Evolutionary conservation across 495 filamentous ascomycete species (phyloP).

Genomic region (Cercophora newfieldiana): DNA sequence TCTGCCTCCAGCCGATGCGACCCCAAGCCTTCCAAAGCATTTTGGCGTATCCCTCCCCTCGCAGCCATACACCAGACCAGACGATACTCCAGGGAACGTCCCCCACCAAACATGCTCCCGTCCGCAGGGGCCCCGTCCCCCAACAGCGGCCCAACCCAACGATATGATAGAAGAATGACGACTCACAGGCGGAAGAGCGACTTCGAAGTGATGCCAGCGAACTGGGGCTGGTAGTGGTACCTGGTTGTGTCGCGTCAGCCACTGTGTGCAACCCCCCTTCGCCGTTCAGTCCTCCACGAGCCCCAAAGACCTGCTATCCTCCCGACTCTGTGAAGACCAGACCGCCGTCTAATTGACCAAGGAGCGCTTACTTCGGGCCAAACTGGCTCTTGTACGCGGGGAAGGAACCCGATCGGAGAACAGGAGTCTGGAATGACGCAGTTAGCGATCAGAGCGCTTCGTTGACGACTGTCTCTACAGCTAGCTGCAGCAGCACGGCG

Average conservation of each 20-base stretch:
- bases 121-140: background rate
- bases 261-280: background rate
- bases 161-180: background rate
- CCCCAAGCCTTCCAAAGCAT: background rate
- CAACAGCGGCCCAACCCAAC: background rate
- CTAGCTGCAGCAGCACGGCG: background rate
- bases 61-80: background rate
- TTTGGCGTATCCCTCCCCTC: background rate
- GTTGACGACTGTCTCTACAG: background rate
- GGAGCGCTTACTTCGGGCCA: constrained; percentile 52
- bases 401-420: constrained; percentile 29
- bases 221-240: constrained; percentile 49
- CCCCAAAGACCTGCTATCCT: background rate
- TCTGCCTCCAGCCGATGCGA: background rate
- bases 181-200: constrained; percentile 42
- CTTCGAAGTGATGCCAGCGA: constrained; percentile 42
- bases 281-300: background rate
- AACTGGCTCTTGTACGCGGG: constrained; percentile 50
- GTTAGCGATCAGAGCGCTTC: constrained; percentile 19
- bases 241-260: constrained; percentile 37
- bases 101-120: no score
- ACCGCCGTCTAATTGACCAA: background rate
- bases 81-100: no score
- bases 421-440: constrained; percentile 38
- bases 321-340: background rate